A percentile compares a stretch with the other conserved stretches of the same genome.
Conservation (phyloP, 164 flowering plant genomes). For the Vitis rupestris region DNA sequence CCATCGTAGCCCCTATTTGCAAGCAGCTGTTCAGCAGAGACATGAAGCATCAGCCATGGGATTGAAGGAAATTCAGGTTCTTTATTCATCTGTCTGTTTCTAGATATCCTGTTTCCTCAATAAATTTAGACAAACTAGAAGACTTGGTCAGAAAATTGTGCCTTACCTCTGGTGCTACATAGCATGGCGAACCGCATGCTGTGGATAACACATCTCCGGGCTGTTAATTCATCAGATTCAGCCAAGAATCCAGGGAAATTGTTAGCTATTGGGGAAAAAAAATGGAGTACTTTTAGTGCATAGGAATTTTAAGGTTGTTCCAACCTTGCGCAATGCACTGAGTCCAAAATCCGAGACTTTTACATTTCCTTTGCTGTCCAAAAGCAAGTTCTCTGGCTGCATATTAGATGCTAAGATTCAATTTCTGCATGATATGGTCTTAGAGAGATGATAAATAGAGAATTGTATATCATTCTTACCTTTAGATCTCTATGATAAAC, state of each 20-base stretch:
- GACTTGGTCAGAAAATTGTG: neutral
- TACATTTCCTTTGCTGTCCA: constrained; percentile 68
- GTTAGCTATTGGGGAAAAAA: neutral
- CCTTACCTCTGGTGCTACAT: constrained; percentile 80
- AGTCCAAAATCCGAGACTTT: constrained; percentile 89
- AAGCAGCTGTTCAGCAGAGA: constrained; percentile 40
- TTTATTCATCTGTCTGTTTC: neutral
- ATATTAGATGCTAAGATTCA: neutral
- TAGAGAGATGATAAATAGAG: neutral
- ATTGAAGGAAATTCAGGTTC: constrained; percentile 3
- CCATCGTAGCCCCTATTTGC: constrained; percentile 54
- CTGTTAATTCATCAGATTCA: constrained; percentile 33
- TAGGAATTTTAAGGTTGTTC: neutral
- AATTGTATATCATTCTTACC: constrained; percentile 30
- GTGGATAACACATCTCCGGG: constrained; percentile 57
- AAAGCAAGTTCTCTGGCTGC: constrained; percentile 86
- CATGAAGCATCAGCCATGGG: neutral
- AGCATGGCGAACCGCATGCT: constrained; percentile 79
- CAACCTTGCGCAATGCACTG: constrained; percentile 61
- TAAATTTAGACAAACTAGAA: neutral
- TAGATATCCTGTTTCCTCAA: neutral
- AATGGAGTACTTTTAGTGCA: neutral
- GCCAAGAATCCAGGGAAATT: neutral
- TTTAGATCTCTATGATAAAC: constrained; percentile 91
- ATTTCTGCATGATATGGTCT: neutral